Evolutionary conservation across 768 basidiomycete genomes (phyloP), one percentile per base, ranked within the genome.

Genomic region (Naganishia kalamii): DNA sequence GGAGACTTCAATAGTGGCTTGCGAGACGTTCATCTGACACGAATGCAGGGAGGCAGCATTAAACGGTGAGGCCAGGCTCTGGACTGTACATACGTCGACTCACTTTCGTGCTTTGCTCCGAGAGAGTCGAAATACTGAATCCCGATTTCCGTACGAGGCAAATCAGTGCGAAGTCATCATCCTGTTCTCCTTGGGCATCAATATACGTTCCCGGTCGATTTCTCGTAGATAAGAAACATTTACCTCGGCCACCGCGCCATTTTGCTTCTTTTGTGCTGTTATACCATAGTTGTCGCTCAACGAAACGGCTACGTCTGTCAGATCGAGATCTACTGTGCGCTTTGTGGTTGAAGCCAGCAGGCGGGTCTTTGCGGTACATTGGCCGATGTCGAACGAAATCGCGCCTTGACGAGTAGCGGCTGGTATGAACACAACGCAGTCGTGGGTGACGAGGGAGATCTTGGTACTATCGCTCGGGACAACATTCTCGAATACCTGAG

Each of bases 401-500:
- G 63, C 62, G 35, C 62, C 62, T 11, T 27, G 37, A 15, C n/a
- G n/a, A 15, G 50, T 61, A 0, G 74, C 0, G 84, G 83, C 83
- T 23, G 84, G 79, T 1, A 84, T 65, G 54, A 86, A 85, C 12
- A 89, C 70, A 0, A 89, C 88, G 11, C 85, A 83, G 70, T 92
- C 87, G 19, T 80, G 65, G 23, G 92, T 71, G 68, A 82, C 84
- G 35, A 93, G 66, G n/a, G 82, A 80, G 27, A 97, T 78, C 12
- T 81, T 80, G 6, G 92, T 97, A 46, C 87, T 80, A 74, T 98
- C 96, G 62, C 83, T 91, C 1, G 96, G 96, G 17, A 92, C 85
- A 13, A 96, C 92, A 25, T 90, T 84, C 76, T 93, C 93, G 72
- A 99, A 99, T 0, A 89, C 88, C 92, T 86, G 66, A 3, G 25